A percentile compares a stretch with the other conserved stretches of the same genome.
These are phyloP conservation scores for Hymenoscyphus albidus DNA, from an alignment of 2,329 filamentous ascomycete species.

Conservation along the genomic window DNA sequence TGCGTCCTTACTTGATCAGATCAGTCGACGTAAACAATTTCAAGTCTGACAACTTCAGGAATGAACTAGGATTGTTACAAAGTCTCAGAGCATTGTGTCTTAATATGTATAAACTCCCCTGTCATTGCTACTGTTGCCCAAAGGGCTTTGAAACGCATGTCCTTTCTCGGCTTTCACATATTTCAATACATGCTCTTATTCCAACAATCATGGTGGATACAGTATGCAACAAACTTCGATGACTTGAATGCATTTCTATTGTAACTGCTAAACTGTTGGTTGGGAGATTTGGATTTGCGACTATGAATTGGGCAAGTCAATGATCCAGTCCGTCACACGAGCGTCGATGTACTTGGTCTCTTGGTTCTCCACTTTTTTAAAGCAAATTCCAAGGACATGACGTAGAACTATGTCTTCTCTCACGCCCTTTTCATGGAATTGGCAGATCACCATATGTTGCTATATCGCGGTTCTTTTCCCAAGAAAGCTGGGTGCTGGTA, in stretches of 20 bases:
- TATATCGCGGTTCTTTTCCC: neutral
- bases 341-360: neutral
- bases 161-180: neutral
- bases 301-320: neutral
- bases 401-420: neutral
- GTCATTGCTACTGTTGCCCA: neutral
- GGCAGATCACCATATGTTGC: neutral
- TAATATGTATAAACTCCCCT: neutral
- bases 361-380: neutral
- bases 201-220: neutral
- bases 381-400: neutral
- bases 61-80: neutral
- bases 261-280: neutral
- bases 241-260: neutral
- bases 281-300: neutral
- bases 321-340: neutral
- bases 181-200: neutral
- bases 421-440: neutral
- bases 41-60: neutral
- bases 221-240: neutral
- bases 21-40: constrained; percentile 8
- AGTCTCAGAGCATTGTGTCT: constrained; percentile 5
- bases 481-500: neutral
- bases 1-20: constrained; percentile 14
- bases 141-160: neutral